Evolutionary conservation across 371 early-diverging fungal species (phyloP), one percentile per base, ranked within the genome.

Genomic region (Mortierella polycephala): DNA sequence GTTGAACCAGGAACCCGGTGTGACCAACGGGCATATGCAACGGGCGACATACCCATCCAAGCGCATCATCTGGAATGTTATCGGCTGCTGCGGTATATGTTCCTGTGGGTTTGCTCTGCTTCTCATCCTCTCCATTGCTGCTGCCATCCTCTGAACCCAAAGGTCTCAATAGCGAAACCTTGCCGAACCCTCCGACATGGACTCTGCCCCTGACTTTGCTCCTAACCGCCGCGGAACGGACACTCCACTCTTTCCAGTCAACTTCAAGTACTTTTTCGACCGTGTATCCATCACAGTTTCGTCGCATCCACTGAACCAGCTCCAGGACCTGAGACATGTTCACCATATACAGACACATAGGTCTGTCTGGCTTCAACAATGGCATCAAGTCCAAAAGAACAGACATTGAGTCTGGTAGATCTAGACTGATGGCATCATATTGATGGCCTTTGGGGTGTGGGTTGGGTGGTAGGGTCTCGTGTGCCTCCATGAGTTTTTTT

Each of bases 271-370:
- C 84, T 7, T 81, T 81, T 23, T 91, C 92, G 58, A 92, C 81
- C 8, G 69, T 52, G 41, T 58, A 67, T 11, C 58, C 64, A 11
- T 56, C 14, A 62, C 84, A 72, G 39, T 83, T 73, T 7, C 60
- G 41, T 30, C 81, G 75, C 44, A 88, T 82, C 50, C 75, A 58
- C n/a, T 85, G 81, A 1, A 86, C 84, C 50, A 92, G 64, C 2
- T 88, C 83, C 42, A 93, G 67, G 14, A 92, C 89, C 66, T 93
- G 94, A 1, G 94, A 91, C 88, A 93, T 92, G 64, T 89, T 93
- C 23, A 93, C 93, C 57, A 93, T 74, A 70, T 93, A 93, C 56
- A 92, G 88, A 6, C 92, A 88, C 55, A 87, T 73, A 57, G 86
- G 89, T 5, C 92, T 84, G 71, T 93, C 94, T 13, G 89, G 85